Conservation (phyloP, 345 rosid genomes). For the Ceriops decandra region DNA sequence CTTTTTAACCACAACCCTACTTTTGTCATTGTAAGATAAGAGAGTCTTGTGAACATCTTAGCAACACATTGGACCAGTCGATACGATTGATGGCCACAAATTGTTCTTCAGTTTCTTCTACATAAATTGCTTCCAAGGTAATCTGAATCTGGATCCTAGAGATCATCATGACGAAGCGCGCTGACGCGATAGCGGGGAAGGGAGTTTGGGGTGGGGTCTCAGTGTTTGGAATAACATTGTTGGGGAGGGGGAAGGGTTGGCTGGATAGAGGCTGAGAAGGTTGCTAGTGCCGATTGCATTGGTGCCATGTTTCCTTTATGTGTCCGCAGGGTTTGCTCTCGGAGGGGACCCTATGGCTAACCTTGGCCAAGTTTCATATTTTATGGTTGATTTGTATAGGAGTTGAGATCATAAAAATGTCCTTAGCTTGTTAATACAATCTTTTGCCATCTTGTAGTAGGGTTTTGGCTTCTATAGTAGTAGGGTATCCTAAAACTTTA, state of each 20-base stretch:
- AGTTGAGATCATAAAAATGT: background rate
- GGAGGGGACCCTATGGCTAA: background rate
- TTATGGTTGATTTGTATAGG: conserved; percentile 5
- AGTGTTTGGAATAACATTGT: background rate
- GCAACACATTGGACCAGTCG: conserved; percentile 12
- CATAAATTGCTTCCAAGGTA: conserved; percentile 32
- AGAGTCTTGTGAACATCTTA: conserved; percentile 13
- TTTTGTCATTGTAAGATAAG: background rate
- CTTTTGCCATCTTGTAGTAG: background rate
- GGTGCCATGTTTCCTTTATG: conserved; percentile 7
- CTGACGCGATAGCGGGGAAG: conserved; percentile 33
- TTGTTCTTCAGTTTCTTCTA: conserved; percentile 29
- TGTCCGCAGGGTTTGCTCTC: too few relatives aligned
- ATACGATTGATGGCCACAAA: conserved; percentile 10
- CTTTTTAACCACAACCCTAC: conserved; percentile 1
- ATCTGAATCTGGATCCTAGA: conserved; percentile 12
- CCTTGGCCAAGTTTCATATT: background rate
- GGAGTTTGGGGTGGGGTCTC: conserved; percentile 19
- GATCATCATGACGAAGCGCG: conserved; percentile 7
- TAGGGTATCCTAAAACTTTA: too few relatives aligned
- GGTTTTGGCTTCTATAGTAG: background rate
- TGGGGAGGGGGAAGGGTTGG: conserved; percentile 7
- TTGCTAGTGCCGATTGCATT: background rate
- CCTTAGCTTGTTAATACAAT: background rate
- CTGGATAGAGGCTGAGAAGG: background rate